Percentiles rank a stretch among this genome's conserved stretches.
Evolutionary conservation across 1,284 basidiomycete genomes (phyloP).

Genomic region (Vanrija sp.): DNA sequence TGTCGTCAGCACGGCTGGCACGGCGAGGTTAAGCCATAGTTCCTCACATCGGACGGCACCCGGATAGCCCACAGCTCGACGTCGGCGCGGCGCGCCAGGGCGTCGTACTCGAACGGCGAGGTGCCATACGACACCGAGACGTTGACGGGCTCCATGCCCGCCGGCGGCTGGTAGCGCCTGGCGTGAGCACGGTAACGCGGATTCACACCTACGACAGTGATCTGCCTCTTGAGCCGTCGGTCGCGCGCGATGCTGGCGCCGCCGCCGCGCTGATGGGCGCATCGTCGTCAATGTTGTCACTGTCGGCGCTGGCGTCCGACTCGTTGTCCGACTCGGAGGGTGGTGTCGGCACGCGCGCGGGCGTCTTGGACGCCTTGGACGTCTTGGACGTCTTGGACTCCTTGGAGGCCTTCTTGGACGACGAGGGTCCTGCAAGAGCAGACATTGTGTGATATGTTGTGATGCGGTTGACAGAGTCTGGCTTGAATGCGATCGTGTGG

Average conservation of each 20-base stretch:
- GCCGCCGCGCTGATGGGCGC: background rate
- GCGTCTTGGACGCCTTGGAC: no score
- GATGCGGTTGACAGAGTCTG: no score
- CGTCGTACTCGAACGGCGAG: slow-evolving; percentile 43
- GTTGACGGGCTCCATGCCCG: slow-evolving; percentile 33
- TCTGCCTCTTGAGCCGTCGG: background rate
- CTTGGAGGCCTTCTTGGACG: no score
- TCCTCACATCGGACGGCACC: slow-evolving; percentile 40
- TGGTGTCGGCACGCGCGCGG: no score
- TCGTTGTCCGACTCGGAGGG: background rate
- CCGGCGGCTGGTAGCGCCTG: slow-evolving; percentile 35
- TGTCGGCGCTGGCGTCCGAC: slow-evolving; percentile 2
- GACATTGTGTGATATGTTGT: no score
- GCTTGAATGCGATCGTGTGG: no score
- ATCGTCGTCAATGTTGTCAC: background rate
- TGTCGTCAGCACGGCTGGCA: background rate
- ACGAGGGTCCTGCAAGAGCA: no score
- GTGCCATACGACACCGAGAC: slow-evolving; percentile 23
- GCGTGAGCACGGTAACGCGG: background rate
- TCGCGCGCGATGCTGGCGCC: background rate
- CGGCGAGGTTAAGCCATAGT: no score
- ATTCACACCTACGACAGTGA: background rate
- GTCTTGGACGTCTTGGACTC: no score
- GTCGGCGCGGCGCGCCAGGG: slow-evolving; percentile 28
- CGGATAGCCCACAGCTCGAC: slow-evolving; percentile 48